Evolutionary conservation across 2,329 filamentous ascomycete species (phyloP), one percentile per base, ranked within the genome.

Genomic region (Dactylonectria estremocensis): DNA sequence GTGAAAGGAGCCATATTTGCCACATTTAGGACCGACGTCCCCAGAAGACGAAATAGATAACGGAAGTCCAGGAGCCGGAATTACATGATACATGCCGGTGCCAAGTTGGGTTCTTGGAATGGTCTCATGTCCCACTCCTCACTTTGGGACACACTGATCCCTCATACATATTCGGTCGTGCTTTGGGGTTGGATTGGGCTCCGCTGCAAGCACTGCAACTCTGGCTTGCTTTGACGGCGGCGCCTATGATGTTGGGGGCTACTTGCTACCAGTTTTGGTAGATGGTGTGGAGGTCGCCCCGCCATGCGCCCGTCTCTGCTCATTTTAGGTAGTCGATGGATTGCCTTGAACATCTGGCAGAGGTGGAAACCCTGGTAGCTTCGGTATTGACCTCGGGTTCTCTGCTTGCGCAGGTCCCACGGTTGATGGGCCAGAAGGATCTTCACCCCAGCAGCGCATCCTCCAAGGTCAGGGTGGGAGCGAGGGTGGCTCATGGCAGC

Each of bases 401-500:
- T 61, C 33, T 35, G 18, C 31, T 53, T 53, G n/a, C 33, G 50
- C 31, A 33, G 31, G 31, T 46, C 24, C 35, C 31, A 52, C n/a
- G 40, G 46, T 56, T 8, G 46, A 57, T 52, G 56, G 50, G 24
- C 28, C 24, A 64, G 53, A 50, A 68, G 66, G 66, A 68, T 66
- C 13, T 6, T 16, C 20, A 61, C 63, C 66, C 66, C 35, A 33
- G 66, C 48, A 22, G 57, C 31, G 33, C 45, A 69, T 66, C 55
- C 22, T 43, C 45, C 24, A 31, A 22, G 45, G 31, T n/a, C 33
- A 33, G 50, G 46, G 49, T 49, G 57, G 37, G 35, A 48, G 33
- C 11, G 60, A 63, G 31, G 45, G 45, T 24, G 52, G 37, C 24
- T 48, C 18, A 8, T 43, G 52, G 52, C 16, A 20, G 53, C 53